Conservation (phyloP, 2,329 filamentous ascomycete genomes). For the Ampelomyces quisqualis region DNA sequence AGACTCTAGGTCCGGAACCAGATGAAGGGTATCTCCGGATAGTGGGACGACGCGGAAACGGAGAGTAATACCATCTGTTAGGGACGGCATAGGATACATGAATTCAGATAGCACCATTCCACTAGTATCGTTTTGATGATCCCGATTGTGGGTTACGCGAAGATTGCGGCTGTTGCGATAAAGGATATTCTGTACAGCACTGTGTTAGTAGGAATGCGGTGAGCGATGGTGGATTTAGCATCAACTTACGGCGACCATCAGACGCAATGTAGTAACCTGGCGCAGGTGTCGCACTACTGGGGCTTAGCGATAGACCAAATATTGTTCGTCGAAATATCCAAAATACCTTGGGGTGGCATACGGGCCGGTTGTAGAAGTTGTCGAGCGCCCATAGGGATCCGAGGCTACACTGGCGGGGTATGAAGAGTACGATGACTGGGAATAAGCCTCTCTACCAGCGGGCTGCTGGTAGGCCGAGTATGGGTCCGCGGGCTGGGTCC, state of each 20-base stretch:
- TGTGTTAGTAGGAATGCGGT: constrained; percentile 28
- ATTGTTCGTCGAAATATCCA: constrained; percentile 41
- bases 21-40: constrained; percentile 41
- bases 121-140: constrained; percentile 19
- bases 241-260: constrained; percentile 42
- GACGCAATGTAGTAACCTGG: constrained; percentile 43
- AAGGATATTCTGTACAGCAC: constrained; percentile 34
- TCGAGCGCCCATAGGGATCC: constrained; percentile 31
- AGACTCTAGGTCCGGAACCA: constrained; percentile 34
- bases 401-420: constrained; percentile 31
- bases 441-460: constrained; percentile 21
- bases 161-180: constrained; percentile 31
- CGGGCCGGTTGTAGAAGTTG: constrained; percentile 22
- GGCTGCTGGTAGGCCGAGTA: constrained; percentile 33
- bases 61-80: constrained; percentile 28
- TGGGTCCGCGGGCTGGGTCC: constrained; percentile 36
- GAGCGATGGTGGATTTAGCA: no score
- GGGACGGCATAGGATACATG: constrained; percentile 24
- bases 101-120: constrained; percentile 8
- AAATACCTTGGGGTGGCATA: constrained; percentile 45
- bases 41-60: constrained; percentile 35
- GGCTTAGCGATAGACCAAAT: constrained; percentile 47
- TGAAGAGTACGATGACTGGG: constrained; percentile 25
- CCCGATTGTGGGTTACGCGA: constrained; percentile 28
- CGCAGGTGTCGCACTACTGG: constrained; percentile 33